Evolutionary conservation across 805 yeast species (phyloP), one percentile per base, ranked within the genome.

Genomic region (Kurtzmaniella cleridarum): DNA sequence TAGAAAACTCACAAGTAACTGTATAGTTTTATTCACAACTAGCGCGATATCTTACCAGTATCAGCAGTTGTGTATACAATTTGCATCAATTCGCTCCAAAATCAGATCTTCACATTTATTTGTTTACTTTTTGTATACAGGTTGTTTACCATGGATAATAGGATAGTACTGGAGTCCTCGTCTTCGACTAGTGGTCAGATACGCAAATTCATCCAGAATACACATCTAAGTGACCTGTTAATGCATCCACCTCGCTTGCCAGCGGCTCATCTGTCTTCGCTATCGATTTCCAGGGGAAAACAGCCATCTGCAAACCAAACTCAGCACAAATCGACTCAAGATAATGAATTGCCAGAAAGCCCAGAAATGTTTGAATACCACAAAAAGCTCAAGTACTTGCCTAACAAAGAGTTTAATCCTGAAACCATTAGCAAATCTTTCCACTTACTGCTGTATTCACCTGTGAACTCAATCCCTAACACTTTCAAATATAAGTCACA

Each of bases 401-500:
- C 62, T 14, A 66, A 65, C 38, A 28, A 46, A 2, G 63, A 59
- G 7, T 67, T 66, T 44, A 48, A 43, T 24, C 56, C 52, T 17
- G 46, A 44, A 30, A 41, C 43, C 32, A 27, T 44, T 18, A 39
- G 40, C 5, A 30, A 32, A 18, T 28, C 40, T 14, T 32, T 32
- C 28, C 34, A 38, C 16, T 3, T 36, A 12, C 23, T 27, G 32
- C 23, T 34, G 14, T 31, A 30, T 32, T 46, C 51, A 18, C 54
- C 50, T 3, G 33, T 54, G 1, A 45, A 44, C 5, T 64, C 71
- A 1, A 63, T 64, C 15, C 73, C 74, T 16, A 68, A 68, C 41
- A 68, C 74, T 1, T 68, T 68, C 56, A 62, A 66, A 42, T 60
- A 66, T 41, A 68, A 66, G 45, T 59, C 68, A n/a, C 69, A 65